These are phyloP conservation scores for Zea luxurians DNA, from an alignment of 176 grass and related monocot genomes.

Conservation along the genomic window DNA sequence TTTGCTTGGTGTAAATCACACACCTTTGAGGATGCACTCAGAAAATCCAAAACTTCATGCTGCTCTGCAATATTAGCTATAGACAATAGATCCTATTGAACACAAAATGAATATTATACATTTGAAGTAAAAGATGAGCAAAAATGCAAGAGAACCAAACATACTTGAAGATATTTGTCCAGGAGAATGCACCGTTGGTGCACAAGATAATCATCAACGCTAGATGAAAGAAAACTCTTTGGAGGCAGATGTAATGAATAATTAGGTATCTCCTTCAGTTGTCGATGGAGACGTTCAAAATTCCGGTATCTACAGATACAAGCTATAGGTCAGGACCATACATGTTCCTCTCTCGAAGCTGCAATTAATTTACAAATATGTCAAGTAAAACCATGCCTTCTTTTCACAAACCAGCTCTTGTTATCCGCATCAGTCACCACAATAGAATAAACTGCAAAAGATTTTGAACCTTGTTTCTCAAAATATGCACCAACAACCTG, in stretches of 20 bases:
- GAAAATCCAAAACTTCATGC: slow-evolving; percentile 97
- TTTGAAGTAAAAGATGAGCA: slow-evolving; percentile 31
- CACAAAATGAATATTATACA: slow-evolving; percentile 40
- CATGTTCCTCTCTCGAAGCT: slow-evolving; percentile 21
- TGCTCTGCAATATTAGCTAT: slow-evolving; percentile 93
- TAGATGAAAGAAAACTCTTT: slow-evolving; percentile 96
- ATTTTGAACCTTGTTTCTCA: slow-evolving; percentile 87
- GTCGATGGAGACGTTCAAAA: slow-evolving; percentile 89
- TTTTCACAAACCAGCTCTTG: slow-evolving; percentile 98
- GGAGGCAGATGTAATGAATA: slow-evolving; percentile 95
- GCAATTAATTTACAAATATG: slow-evolving; percentile 37
- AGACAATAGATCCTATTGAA: slow-evolving; percentile 79
- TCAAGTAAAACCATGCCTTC: slow-evolving; percentile 73
- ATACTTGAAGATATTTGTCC: slow-evolving; percentile 96
- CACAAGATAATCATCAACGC: slow-evolving; percentile 97
- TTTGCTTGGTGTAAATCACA: slow-evolving; percentile 17
- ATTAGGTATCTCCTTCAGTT: slow-evolving; percentile 96
- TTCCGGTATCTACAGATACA: slow-evolving; percentile 80
- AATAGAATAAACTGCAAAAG: slow-evolving; percentile 99
- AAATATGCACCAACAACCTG: slow-evolving; percentile 99
- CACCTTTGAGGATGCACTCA: slow-evolving; percentile 88
- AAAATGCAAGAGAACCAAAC: slow-evolving; percentile 28
- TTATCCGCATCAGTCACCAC: slow-evolving; percentile 80
- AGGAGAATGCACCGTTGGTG: slow-evolving; percentile 96
- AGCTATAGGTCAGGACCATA: slow-evolving; percentile 35